Conservation (phyloP, 345 rosid species). For the Populus simonii region DNA sequence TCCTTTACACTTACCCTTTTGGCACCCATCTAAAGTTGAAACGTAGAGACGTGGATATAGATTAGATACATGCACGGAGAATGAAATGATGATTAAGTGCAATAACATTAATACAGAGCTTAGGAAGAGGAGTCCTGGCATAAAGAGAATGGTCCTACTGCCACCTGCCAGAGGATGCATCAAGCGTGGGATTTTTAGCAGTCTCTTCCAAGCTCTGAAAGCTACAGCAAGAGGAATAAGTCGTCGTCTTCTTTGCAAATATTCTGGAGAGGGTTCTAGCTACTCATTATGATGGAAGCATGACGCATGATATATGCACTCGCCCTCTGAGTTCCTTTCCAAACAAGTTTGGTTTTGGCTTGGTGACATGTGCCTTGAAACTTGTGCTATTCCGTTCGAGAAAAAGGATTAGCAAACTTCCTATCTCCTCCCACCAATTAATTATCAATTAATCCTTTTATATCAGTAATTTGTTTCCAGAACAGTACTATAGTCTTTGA, state of each 20-base stretch:
- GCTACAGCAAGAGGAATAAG: neutral
- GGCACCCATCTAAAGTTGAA: neutral
- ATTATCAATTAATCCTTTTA: neutral
- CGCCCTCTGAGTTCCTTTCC: neutral
- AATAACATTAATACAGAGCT: neutral
- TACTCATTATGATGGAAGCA: no score
- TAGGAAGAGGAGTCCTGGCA: neutral
- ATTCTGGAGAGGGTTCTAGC: no score
- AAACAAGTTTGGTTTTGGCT: neutral
- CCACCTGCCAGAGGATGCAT: conserved; percentile 3
- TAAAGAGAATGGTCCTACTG: neutral
- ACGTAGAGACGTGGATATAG: neutral
- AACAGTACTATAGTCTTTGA: neutral
- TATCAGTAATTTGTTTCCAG: no score
- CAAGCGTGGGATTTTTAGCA: neutral
- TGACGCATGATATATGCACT: neutral
- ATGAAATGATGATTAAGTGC: neutral
- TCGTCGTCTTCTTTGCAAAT: neutral
- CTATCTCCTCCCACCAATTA: neutral
- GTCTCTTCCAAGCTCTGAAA: neutral
- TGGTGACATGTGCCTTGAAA: neutral
- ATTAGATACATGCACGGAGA: neutral
- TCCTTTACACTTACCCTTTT: neutral
- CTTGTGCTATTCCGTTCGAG: neutral
- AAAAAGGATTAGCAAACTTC: neutral